Conservation (phyloP, 1,284 basidiomycete species). For the Pseudozyma sp. region DNA sequence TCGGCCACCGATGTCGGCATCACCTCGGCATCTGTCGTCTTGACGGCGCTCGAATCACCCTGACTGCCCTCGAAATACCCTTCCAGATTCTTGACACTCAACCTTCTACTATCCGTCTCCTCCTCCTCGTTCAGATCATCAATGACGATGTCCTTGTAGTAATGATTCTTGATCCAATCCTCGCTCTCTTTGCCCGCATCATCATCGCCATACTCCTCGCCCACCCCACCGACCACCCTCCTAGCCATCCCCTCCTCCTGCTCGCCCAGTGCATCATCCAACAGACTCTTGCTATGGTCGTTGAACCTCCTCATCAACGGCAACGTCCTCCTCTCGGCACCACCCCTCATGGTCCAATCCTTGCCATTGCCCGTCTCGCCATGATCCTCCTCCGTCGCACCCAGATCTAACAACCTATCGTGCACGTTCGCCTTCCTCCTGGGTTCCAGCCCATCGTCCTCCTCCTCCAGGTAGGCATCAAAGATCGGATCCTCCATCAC, state of each 20-base stretch:
- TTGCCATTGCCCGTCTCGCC: conserved; percentile 86
- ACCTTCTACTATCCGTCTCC: conserved; percentile 30
- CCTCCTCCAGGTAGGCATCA: conserved; percentile 92
- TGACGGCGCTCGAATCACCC: neutral
- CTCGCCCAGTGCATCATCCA: conserved; percentile 73
- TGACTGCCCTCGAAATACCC: too few relatives aligned
- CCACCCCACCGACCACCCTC: conserved; percentile 60
- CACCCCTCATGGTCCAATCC: conserved; percentile 96
- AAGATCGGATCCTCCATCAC: conserved; percentile 93
- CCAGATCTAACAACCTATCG: conserved; percentile 84
- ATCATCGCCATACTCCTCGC: conserved; percentile 56
- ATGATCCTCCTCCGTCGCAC: conserved; percentile 91
- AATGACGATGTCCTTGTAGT: conserved; percentile 82
- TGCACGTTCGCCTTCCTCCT: conserved; percentile 77
- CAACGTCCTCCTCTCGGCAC: conserved; percentile 84
- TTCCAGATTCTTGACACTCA: too few relatives aligned
- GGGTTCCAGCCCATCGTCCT: conserved; percentile 91
- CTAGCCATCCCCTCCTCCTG: conserved; percentile 39
- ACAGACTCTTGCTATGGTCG: conserved; percentile 89
- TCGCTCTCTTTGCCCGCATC: conserved; percentile 30
- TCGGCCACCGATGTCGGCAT: conserved; percentile 9
- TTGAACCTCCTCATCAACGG: conserved; percentile 97
- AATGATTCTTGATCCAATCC: conserved; percentile 51
- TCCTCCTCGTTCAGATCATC: conserved; percentile 78
- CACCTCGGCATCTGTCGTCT: conserved; percentile 1